A percentile compares a stretch with the other conserved stretches of the same genome.
phyloP scores from a whole-genome alignment of 306 rosid genomes.

The Casuarina glauca region DNA sequence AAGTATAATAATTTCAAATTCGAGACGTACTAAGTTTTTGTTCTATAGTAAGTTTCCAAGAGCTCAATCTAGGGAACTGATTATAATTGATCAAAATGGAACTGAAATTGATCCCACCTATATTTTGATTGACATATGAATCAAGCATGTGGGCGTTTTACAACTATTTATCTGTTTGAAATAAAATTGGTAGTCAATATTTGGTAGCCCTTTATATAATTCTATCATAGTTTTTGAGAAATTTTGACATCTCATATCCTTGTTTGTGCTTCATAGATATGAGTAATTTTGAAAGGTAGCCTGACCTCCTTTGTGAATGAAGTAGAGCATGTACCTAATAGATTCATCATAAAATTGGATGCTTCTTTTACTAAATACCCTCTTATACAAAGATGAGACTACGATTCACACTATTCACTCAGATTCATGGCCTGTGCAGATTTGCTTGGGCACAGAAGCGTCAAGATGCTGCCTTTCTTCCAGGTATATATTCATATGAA shows the following conservation, averaged over 20 bases:
- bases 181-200: not conserved
- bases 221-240: not conserved
- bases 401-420: not conserved
- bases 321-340: too few relatives aligned
- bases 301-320: not conserved
- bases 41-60: too few relatives aligned
- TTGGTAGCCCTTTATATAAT: not conserved
- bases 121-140: not conserved
- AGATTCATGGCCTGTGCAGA: constrained; percentile 32
- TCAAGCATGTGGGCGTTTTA: not conserved
- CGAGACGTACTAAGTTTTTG: too few relatives aligned
- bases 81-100: not conserved
- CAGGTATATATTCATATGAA: constrained; percentile 33
- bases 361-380: not conserved
- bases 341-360: not conserved
- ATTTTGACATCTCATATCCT: not conserved
- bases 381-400: not conserved
- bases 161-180: not conserved
- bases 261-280: not conserved
- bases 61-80: not conserved
- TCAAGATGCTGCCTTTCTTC: constrained; percentile 46
- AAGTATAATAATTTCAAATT: too few relatives aligned
- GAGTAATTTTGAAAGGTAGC: not conserved
- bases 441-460: constrained; percentile 62
- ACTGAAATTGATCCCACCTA: not conserved